These are phyloP conservation scores for Phytophthora sp. DNA, from an alignment of 352 stramenopile species.

Conservation along the genomic window DNA sequence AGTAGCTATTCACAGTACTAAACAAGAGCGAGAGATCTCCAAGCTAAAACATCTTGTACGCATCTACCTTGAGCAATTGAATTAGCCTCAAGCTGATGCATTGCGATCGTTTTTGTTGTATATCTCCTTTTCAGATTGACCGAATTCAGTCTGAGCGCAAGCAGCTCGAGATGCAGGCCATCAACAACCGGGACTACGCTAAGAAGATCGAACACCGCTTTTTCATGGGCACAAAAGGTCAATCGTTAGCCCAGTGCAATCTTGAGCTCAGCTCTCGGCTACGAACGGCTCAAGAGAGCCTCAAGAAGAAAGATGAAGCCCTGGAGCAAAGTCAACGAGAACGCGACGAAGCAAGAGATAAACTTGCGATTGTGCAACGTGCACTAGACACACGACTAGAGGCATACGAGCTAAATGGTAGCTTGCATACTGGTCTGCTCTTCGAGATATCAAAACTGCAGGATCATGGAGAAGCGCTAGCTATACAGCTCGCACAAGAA, in stretches of 20 bases:
- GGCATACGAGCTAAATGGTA: constrained; percentile 67
- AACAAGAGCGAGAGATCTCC: constrained; percentile 63
- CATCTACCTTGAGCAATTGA: too few species aligned
- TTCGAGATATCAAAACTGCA: constrained; percentile 81
- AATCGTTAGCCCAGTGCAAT: constrained; percentile 73
- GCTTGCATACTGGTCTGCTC: constrained; percentile 73
- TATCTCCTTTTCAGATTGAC: constrained; percentile 50
- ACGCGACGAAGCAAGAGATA: constrained; percentile 49
- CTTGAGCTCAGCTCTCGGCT: constrained; percentile 55
- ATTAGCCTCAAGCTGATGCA: too few species aligned
- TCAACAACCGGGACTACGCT: constrained; percentile 81
- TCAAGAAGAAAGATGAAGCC: constrained; percentile 30
- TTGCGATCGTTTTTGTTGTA: too few species aligned
- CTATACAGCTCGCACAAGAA: constrained; percentile 68
- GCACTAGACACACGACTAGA: constrained; percentile 77
- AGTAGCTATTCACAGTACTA: constrained; percentile 31
- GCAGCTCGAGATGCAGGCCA: constrained; percentile 81
- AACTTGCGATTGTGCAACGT: constrained; percentile 72
- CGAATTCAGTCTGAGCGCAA: constrained; percentile 79
- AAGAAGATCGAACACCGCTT: constrained; percentile 88
- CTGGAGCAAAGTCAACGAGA: constrained; percentile 34
- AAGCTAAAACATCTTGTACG: constrained; percentile 68
- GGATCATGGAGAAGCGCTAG: constrained; percentile 65
- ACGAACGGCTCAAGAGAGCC: constrained; percentile 44
- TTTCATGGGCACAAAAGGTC: constrained; percentile 71